phyloP scores from a whole-genome alignment of 208 protist species.

The Trypanosoma boissoni region DNA sequence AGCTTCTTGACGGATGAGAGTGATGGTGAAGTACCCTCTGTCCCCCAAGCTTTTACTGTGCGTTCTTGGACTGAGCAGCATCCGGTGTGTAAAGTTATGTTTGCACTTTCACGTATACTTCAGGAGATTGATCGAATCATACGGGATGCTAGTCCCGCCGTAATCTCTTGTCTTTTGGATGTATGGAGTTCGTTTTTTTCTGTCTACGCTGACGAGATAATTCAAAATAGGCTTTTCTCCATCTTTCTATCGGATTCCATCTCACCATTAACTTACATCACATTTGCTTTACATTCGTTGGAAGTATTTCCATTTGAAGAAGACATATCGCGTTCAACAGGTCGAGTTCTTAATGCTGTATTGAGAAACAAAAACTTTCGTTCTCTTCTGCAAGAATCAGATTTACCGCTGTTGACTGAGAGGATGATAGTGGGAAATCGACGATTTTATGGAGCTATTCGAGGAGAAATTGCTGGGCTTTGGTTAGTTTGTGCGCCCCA shows the following conservation, averaged over 20 bases:
- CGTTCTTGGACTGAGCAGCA: slow-evolving; percentile 14
- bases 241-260: slow-evolving; percentile 26
- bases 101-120: slow-evolving; percentile 11
- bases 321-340: slow-evolving; percentile 40
- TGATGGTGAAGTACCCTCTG: slow-evolving; percentile 69
- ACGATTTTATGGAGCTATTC: slow-evolving; percentile 16
- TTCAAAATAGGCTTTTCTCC: slow-evolving; percentile 28
- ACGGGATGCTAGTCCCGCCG: slow-evolving; percentile 44
- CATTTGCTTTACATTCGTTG: slow-evolving; percentile 41
- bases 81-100: slow-evolving; percentile 27
- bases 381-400: slow-evolving; percentile 10
- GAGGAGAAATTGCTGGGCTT: slow-evolving; percentile 21
- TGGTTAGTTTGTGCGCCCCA: slow-evolving; percentile 18
- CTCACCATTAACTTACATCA: slow-evolving; percentile 29
- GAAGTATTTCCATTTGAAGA: slow-evolving; percentile 49
- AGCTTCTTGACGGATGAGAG: slow-evolving; percentile 65
- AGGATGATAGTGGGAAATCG: slow-evolving; percentile 14
- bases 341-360: slow-evolving; percentile 51
- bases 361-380: slow-evolving; percentile 34
- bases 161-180: slow-evolving; percentile 56
- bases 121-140: slow-evolving; percentile 8
- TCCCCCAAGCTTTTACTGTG: slow-evolving; percentile 67
- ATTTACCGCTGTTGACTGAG: slow-evolving; percentile 7
- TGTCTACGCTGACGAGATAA: slow-evolving; percentile 44
- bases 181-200: slow-evolving; percentile 44